These are phyloP conservation scores for Sanghuangporus baumii DNA, from an alignment of 1,284 basidiomycete genomes.

Conservation along the genomic window DNA sequence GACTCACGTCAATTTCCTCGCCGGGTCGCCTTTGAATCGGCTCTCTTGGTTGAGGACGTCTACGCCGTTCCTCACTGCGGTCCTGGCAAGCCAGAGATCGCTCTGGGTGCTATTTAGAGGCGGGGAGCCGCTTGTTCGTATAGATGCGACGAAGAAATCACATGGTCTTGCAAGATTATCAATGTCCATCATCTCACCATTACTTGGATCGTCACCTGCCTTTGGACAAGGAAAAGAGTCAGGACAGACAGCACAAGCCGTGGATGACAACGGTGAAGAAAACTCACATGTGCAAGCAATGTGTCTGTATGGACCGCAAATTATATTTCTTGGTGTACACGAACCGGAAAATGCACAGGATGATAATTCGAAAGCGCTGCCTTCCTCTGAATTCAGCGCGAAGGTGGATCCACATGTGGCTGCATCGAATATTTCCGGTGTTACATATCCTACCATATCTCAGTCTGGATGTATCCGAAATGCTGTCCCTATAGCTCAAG, in stretches of 20 bases:
- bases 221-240: conserved; percentile 63
- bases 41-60: conserved; percentile 80
- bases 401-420: conserved; percentile 32
- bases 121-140: conserved; percentile 56
- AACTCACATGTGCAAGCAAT: conserved; percentile 55
- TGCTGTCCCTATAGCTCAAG: too few species aligned
- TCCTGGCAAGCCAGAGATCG: conserved; percentile 52
- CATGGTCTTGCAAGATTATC: conserved; percentile 45
- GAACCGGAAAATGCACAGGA: conserved; percentile 43
- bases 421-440: conserved; percentile 61
- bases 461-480: conserved; percentile 63
- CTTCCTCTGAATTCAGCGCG: conserved; percentile 54
- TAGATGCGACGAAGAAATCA: conserved; percentile 27
- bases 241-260: conserved; percentile 33
- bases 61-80: conserved; percentile 63
- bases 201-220: conserved; percentile 43
- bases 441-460: too few species aligned
- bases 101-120: conserved; percentile 71
- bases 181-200: conserved; percentile 44
- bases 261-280: conserved; percentile 31
- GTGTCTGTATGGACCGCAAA: conserved; percentile 49
- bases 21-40: conserved; percentile 80
- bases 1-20: conserved; percentile 53
- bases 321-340: conserved; percentile 77
- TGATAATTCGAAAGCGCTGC: conserved; percentile 42